phyloP scores from a whole-genome alignment of 345 rosid genomes.

The Eucalyptus sp. region DNA sequence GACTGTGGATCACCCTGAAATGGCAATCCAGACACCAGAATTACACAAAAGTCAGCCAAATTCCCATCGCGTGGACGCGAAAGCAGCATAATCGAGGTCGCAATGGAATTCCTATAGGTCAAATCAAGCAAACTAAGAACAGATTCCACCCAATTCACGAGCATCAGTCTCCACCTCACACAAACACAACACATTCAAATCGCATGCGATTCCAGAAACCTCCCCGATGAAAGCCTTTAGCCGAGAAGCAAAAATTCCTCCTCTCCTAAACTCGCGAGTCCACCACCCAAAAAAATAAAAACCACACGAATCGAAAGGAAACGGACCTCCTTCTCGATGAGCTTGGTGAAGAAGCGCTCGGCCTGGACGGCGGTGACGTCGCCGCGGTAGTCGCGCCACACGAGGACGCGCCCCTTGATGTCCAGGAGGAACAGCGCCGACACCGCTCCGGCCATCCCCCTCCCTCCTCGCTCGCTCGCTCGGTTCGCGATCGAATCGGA shows the following conservation, averaged over 20 bases:
- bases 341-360: constrained; percentile 90
- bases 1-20: constrained; percentile 91
- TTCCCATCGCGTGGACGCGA: neutral
- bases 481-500: neutral
- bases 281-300: neutral
- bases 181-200: neutral
- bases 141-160: neutral
- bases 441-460: constrained; percentile 79
- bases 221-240: neutral
- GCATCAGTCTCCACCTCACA: neutral
- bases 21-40: neutral
- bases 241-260: neutral
- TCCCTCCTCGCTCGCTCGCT: neutral
- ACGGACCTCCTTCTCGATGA: constrained; percentile 82
- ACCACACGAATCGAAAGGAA: neutral
- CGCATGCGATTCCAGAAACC: neutral
- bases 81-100: neutral
- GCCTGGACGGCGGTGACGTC: constrained; percentile 82
- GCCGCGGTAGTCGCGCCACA: constrained; percentile 97
- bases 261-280: neutral
- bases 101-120: neutral
- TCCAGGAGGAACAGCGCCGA: constrained; percentile 90
- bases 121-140: neutral
- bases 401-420: constrained; percentile 89
- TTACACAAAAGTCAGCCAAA: neutral